A percentile compares a stretch with the other conserved stretches of the same genome.
These are phyloP conservation scores for Candolleomyces efflorescens DNA, from an alignment of 768 basidiomycete genomes.

Conservation along the genomic window DNA sequence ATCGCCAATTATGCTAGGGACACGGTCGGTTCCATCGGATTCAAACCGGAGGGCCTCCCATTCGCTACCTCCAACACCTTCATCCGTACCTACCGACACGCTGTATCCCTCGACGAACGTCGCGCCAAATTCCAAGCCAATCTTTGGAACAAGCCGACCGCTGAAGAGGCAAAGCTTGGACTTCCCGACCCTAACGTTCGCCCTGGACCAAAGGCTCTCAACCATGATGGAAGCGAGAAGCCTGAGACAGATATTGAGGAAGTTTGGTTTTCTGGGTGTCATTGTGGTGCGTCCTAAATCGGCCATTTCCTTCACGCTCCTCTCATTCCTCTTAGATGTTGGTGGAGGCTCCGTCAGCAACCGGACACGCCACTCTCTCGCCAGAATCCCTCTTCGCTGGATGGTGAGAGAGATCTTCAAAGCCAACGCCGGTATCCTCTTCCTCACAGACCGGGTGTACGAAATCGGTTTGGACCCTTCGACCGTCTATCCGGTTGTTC, in stretches of 20 bases:
- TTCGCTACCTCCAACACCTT: constrained; percentile 46
- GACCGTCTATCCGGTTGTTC: constrained; percentile 33
- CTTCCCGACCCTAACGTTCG: too few relatives aligned
- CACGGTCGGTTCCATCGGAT: constrained; percentile 51
- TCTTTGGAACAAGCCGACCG: constrained; percentile 34
- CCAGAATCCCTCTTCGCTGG: constrained; percentile 56
- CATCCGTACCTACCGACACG: constrained; percentile 54
- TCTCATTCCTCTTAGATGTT: constrained; percentile 32
- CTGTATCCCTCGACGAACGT: constrained; percentile 54
- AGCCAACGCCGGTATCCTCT: constrained; percentile 53
- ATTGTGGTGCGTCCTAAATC: constrained; percentile 31
- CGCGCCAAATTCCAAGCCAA: constrained; percentile 55
- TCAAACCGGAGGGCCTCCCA: constrained; percentile 42
- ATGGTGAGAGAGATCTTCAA: constrained; percentile 68
- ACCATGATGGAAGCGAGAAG: constrained; percentile 1
- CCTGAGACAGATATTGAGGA: constrained; percentile 42
- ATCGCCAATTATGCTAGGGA: constrained; percentile 32
- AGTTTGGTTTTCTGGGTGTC: constrained; percentile 38
- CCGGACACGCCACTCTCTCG: constrained; percentile 34
- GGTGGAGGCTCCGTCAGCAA: constrained; percentile 54
- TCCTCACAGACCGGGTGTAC: constrained; percentile 39
- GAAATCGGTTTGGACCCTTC: constrained; percentile 37
- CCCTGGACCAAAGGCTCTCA: too few relatives aligned
- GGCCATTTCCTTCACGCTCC: neutral
- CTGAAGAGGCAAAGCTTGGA: constrained; percentile 22